A percentile compares a stretch with the other conserved stretches of the same genome.
These are phyloP conservation scores for Collybiopsis luxurians DNA, from an alignment of 768 basidiomycete genomes.

Conservation along the genomic window DNA sequence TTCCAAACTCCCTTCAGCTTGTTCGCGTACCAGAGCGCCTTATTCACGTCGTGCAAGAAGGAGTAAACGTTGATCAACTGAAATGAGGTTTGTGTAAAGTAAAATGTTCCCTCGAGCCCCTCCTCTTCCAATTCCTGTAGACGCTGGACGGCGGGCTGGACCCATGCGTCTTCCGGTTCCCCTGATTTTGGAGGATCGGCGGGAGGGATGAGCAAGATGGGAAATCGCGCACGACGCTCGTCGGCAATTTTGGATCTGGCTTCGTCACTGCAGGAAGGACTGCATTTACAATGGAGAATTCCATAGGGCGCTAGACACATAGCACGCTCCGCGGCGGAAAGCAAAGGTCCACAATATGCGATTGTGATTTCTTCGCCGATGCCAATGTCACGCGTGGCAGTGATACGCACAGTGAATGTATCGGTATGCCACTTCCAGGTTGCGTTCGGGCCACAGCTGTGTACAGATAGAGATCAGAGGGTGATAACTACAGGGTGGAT, in stretches of 20 bases:
- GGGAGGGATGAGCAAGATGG: neutral
- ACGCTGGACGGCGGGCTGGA: neutral
- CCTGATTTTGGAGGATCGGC: neutral
- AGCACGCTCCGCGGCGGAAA: constrained; percentile 20
- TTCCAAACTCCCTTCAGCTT: neutral
- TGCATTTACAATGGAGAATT: constrained; percentile 10
- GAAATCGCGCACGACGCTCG: constrained; percentile 1
- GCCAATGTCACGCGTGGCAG: constrained; percentile 24
- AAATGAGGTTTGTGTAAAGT: neutral
- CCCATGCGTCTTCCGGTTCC: neutral
- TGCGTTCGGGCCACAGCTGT: constrained; percentile 18
- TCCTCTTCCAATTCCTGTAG: neutral
- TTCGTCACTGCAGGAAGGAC: constrained; percentile 25
- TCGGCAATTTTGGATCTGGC: constrained; percentile 20
- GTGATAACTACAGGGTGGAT: no score
- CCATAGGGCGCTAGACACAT: constrained; percentile 25
- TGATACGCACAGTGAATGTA: constrained; percentile 25
- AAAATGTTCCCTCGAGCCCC: neutral
- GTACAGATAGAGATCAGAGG: neutral
- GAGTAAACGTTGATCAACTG: neutral
- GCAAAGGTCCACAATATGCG: constrained; percentile 18
- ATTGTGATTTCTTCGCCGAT: constrained; percentile 30
- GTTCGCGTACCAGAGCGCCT: no score
- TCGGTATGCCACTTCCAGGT: constrained; percentile 17
- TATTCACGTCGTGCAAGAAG: neutral